Percentiles rank a stretch among this genome's conserved stretches.
These are phyloP conservation scores for Candida sphagnicola DNA, from an alignment of 805 yeast genomes.

Conservation along the genomic window DNA sequence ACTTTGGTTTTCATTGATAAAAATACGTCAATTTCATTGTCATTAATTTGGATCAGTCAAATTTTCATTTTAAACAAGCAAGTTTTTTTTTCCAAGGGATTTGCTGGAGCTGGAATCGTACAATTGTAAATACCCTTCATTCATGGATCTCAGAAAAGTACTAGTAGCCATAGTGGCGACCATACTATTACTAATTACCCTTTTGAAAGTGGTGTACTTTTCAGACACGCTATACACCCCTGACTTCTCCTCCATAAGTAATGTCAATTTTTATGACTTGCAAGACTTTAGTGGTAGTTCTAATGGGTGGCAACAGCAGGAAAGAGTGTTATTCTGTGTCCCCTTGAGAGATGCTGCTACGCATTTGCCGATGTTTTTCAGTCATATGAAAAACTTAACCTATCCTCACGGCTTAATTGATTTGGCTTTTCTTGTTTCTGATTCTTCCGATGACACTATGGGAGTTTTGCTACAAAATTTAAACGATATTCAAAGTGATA, in stretches of 20 bases:
- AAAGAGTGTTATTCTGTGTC: slow-evolving; percentile 78
- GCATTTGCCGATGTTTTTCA: slow-evolving; percentile 85
- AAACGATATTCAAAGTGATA: slow-evolving; percentile 59
- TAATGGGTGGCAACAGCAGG: slow-evolving; percentile 76
- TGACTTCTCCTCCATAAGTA: slow-evolving; percentile 19
- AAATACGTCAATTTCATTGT: too few relatives aligned
- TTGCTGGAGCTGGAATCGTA: too few relatives aligned
- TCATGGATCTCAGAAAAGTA: slow-evolving; percentile 6
- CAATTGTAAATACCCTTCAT: neutral
- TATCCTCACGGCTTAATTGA: slow-evolving; percentile 88
- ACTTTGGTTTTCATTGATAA: too few relatives aligned
- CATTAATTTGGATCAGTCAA: too few relatives aligned
- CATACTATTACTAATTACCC: slow-evolving; percentile 9
- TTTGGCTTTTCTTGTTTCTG: slow-evolving; percentile 80
- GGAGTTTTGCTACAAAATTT: slow-evolving; percentile 57
- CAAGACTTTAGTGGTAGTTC: slow-evolving; percentile 58
- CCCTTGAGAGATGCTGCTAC: slow-evolving; percentile 91
- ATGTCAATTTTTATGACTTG: slow-evolving; percentile 72
- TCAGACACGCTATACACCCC: slow-evolving; percentile 26
- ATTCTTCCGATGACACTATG: slow-evolving; percentile 86
- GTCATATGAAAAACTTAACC: slow-evolving; percentile 72
- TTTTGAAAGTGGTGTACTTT: slow-evolving; percentile 13
- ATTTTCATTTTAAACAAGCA: too few relatives aligned
- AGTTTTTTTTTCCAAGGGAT: too few relatives aligned
- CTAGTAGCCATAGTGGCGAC: slow-evolving; percentile 8